Conservation (phyloP, 805 yeast species). For the Vanderwaltozyma tropicalis region DNA sequence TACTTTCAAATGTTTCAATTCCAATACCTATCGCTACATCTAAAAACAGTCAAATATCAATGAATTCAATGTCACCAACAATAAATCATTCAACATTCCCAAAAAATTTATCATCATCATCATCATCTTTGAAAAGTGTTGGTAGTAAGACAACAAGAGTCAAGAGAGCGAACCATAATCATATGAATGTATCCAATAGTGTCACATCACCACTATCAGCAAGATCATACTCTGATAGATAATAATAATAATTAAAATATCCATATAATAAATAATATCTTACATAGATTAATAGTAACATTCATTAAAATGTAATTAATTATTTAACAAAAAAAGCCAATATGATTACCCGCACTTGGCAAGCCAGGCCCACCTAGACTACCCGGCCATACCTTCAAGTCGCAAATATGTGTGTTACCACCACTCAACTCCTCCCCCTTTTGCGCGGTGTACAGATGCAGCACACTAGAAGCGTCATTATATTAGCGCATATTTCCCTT, state of each 20-base stretch:
- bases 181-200: constrained; percentile 14
- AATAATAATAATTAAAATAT: no score
- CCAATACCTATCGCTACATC: background rate
- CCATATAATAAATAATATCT: background rate
- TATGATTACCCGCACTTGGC: no score
- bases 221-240: constrained; percentile 7
- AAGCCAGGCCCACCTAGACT: no score
- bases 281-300: no score
- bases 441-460: no score
- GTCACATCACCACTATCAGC: constrained; percentile 8
- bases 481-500: no score
- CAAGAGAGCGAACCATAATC: constrained; percentile 11
- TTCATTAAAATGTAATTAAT: no score
- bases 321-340: no score
- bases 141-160: constrained; percentile 5
- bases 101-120: constrained; percentile 6
- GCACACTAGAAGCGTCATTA: no score
- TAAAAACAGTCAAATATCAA: constrained; percentile 3
- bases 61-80: constrained; percentile 1
- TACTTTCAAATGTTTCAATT: background rate
- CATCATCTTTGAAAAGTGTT: constrained; percentile 12
- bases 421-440: no score
- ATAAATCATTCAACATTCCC: background rate
- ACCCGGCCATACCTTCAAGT: no score
- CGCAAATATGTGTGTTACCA: no score